Evolutionary conservation across 2,329 filamentous ascomycete genomes (phyloP), one percentile per base, ranked within the genome.

Genomic region (Claviceps sp.): DNA sequence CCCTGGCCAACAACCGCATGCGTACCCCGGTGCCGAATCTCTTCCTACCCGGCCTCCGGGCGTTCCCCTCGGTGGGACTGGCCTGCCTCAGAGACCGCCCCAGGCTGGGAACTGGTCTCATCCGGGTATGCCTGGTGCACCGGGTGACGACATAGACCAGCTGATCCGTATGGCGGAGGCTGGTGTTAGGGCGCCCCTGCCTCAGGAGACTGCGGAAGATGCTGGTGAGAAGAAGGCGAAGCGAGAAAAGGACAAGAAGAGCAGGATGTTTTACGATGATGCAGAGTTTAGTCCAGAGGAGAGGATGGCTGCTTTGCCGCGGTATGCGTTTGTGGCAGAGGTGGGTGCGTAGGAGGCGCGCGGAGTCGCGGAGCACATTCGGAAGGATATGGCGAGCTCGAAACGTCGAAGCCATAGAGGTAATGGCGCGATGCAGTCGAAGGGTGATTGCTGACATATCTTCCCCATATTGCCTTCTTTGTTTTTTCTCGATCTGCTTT

Each of bases 241-340:
- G 63, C 83, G 82, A 63, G 73, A 80, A 54, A 85, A 83, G 67
- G 78, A 81, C 59, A 79, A 82, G 63, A 84, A 82, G 63, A 73
- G 74, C 52, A 78, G 79, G 65, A 83, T 95, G 78, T 75, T 95
- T 34, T 95, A 93, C 70, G 82, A 82, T 56, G 87, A 94, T 63
- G 81, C 85, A 50, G 83, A 85, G 54, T 72, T 82, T 62, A 93
- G 86, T 61, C 86, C 88, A 1, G 90, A 96, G 71, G 90, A 95
- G 75, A 88, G 84, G 70, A 89, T 95, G 86, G 85, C 88, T 30
- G 70, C 73, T 63, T 72, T 93, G 71, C 75, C 85, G 55, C 83
- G 81, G 67, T 95, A 94, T 72, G 81, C 83, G 60, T 85, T 79
- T 52, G 58, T 56, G 37, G 59, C 64, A 5, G 57, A 60, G 42